These are phyloP conservation scores for Euphorbia lathyris DNA, from an alignment of 345 rosid species.

Conservation along the genomic window DNA sequence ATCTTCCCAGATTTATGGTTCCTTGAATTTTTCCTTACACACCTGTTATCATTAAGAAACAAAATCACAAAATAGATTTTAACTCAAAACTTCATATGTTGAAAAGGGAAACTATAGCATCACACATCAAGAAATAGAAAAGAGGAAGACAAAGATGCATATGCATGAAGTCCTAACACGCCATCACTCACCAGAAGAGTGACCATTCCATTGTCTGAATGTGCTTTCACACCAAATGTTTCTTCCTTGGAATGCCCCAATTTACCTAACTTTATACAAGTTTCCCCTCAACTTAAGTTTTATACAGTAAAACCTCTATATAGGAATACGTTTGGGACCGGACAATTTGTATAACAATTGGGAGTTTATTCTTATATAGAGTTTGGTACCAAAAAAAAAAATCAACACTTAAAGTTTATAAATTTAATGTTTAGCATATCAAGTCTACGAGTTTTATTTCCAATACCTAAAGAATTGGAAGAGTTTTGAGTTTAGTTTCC, in stretches of 20 bases:
- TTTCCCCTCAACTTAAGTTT: background rate
- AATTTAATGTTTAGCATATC: too few relatives aligned
- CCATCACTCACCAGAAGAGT: conserved; percentile 81
- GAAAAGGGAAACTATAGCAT: background rate
- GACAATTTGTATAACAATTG: too few relatives aligned
- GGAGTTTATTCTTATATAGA: too few relatives aligned
- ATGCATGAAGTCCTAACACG: conserved; percentile 83
- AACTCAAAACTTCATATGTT: background rate
- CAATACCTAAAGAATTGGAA: too few relatives aligned
- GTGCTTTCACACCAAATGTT: conserved; percentile 67
- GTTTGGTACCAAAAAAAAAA: too few relatives aligned
- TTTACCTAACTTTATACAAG: conserved; percentile 40
- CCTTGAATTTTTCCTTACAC: conserved; percentile 60
- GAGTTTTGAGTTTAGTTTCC: too few relatives aligned
- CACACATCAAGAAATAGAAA: conserved; percentile 6
- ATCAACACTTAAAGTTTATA: too few relatives aligned
- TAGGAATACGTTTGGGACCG: too few relatives aligned
- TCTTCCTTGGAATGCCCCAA: conserved; percentile 39
- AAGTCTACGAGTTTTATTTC: too few relatives aligned
- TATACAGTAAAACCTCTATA: too few relatives aligned
- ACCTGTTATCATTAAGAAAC: conserved; percentile 36
- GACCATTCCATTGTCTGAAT: conserved; percentile 81
- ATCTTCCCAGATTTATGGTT: conserved; percentile 66
- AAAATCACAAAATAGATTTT: too few relatives aligned
- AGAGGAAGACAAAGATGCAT: too few relatives aligned